These are phyloP conservation scores for Yamadazyma laniorum DNA, from an alignment of 805 yeast species.

Conservation along the genomic window DNA sequence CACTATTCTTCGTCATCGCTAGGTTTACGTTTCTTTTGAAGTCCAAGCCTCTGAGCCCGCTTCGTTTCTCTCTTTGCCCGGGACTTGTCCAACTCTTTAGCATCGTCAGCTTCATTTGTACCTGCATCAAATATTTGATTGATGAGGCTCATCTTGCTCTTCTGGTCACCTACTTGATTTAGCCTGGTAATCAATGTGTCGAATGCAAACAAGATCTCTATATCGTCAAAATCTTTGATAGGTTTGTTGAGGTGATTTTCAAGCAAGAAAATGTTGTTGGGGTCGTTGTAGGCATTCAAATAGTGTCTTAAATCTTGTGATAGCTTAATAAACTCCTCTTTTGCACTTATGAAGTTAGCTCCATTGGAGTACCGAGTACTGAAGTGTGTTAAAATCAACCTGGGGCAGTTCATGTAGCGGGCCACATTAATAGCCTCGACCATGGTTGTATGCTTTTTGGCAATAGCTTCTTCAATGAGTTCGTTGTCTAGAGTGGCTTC, in stretches of 20 bases:
- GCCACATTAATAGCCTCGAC: conserved; percentile 79
- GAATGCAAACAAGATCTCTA: conserved; percentile 39
- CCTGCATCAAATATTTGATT: conserved; percentile 24
- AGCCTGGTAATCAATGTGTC: conserved; percentile 37
- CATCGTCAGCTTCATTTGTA: conserved; percentile 20
- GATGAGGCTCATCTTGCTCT: conserved; percentile 14
- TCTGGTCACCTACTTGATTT: conserved; percentile 27
- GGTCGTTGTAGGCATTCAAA: conserved; percentile 18
- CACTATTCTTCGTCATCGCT: conserved; percentile 17
- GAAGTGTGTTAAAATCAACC: conserved; percentile 83
- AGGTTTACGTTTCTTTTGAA: conserved; percentile 19
- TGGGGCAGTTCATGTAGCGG: conserved; percentile 65
- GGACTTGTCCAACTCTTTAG: conserved; percentile 24
- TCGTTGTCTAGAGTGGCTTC: conserved; percentile 91
- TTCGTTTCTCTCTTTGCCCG: conserved; percentile 37
- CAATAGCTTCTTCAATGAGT: conserved; percentile 70
- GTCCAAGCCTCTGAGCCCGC: conserved; percentile 27
- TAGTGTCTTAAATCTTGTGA: conserved; percentile 27
- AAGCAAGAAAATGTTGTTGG: conserved; percentile 25
- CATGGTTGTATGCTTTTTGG: conserved; percentile 84
- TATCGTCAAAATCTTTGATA: conserved; percentile 23
- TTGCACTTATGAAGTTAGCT: conserved; percentile 27
- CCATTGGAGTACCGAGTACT: conserved; percentile 71
- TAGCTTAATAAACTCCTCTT: conserved; percentile 21
- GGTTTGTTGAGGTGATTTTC: conserved; percentile 6